These are phyloP conservation scores for Diaporthe longicolla DNA, from an alignment of 2,329 filamentous ascomycete genomes.

Conservation along the genomic window DNA sequence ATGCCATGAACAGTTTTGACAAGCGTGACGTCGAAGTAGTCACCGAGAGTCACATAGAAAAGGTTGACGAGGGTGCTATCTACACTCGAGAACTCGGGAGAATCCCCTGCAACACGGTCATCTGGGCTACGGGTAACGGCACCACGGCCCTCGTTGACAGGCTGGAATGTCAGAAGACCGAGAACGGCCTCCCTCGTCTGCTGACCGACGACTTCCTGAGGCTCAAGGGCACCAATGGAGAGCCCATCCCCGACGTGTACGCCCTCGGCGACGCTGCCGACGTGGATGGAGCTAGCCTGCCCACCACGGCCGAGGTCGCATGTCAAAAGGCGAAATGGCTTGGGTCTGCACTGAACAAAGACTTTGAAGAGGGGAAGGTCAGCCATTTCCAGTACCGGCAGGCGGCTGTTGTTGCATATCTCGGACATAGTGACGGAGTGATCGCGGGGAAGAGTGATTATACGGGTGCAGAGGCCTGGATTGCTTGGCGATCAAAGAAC, in stretches of 20 bases:
- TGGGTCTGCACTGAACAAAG: conserved; percentile 33
- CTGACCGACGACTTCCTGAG: conserved; percentile 37
- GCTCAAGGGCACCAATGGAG: conserved; percentile 1
- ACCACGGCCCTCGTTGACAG: conserved; percentile 28
- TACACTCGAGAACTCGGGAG: conserved; percentile 35
- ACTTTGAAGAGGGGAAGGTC: conserved; percentile 24
- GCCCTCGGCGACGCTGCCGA: conserved; percentile 40
- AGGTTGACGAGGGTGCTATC: conserved; percentile 33
- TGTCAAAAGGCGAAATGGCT: conserved; percentile 42
- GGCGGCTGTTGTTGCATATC: conserved; percentile 36
- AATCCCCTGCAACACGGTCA: conserved; percentile 30
- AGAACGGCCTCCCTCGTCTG: conserved; percentile 35
- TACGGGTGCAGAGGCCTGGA: conserved; percentile 39
- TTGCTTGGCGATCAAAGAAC: conserved; percentile 40
- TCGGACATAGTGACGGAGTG: conserved; percentile 38
- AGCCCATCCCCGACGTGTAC: conserved; percentile 26
- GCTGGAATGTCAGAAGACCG: conserved; percentile 32
- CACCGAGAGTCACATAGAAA: conserved; percentile 39
- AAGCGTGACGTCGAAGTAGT: conserved; percentile 36
- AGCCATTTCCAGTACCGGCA: conserved; percentile 34
- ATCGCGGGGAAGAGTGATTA: conserved; percentile 40
- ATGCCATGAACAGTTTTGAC: conserved; percentile 40
- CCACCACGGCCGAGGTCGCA: conserved; percentile 39
- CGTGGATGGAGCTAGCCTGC: conserved; percentile 35
- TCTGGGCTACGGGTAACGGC: conserved; percentile 39